Evolutionary conservation across 192 early-diverging fungal species (phyloP).

Genomic region (Entomortierella parvispora): DNA sequence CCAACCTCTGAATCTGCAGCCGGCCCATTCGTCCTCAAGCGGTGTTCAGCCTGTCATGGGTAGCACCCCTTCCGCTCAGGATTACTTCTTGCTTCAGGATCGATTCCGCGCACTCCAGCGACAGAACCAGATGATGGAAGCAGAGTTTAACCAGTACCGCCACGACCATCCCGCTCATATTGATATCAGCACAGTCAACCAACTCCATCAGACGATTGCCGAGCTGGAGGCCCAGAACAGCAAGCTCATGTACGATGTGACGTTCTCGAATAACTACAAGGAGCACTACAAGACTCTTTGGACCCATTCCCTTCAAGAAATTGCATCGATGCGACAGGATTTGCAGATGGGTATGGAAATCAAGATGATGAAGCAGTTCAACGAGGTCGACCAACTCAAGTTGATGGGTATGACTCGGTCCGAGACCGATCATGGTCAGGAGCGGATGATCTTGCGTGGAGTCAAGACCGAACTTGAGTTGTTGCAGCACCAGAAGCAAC

Average conservation of each 20-base stretch:
- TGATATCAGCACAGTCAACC: slow-evolving; percentile 25
- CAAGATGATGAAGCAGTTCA: slow-evolving; percentile 54
- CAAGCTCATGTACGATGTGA: slow-evolving; percentile 51
- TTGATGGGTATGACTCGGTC: slow-evolving; percentile 46
- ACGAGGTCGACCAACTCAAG: slow-evolving; percentile 50
- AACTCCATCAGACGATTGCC: slow-evolving; percentile 39
- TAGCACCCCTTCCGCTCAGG: slow-evolving; percentile 30
- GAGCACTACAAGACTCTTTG: slow-evolving; percentile 50
- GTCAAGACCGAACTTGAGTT: slow-evolving; percentile 51
- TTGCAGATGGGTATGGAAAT: slow-evolving; percentile 53
- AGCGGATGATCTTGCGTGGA: slow-evolving; percentile 38
- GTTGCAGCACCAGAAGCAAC: slow-evolving; percentile 45
- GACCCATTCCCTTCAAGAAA: slow-evolving; percentile 51
- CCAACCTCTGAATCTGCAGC: slow-evolving; percentile 11
- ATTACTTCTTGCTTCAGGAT: slow-evolving; percentile 48
- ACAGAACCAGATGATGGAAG: slow-evolving; percentile 47
- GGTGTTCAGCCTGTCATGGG: slow-evolving; percentile 11
- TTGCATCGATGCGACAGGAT: slow-evolving; percentile 50
- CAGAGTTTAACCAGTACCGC: slow-evolving; percentile 47
- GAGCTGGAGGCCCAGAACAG: slow-evolving; percentile 44
- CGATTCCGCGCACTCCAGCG: slow-evolving; percentile 46
- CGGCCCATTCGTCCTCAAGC: too few species aligned
- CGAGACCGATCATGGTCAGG: slow-evolving; percentile 47
- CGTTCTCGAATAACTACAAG: slow-evolving; percentile 53
- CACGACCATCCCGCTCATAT: slow-evolving; percentile 48